Evolutionary conservation across 371 early-diverging fungal species (phyloP).

Genomic region (Mucor sp.): DNA sequence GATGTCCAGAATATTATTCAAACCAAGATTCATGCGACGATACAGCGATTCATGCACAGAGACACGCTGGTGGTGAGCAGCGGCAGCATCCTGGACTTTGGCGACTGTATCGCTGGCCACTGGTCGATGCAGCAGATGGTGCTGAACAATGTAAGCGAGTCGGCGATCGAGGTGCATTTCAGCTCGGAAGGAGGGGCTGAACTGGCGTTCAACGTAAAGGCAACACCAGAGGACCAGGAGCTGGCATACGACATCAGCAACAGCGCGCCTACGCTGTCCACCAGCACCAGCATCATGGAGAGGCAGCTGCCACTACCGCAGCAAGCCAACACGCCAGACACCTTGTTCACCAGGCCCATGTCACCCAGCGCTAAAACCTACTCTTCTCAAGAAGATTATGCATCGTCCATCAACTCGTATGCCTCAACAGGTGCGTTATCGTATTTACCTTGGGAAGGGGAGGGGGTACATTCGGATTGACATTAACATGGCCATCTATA

Average conservation of each 20-base stretch:
- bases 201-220: slow-evolving; percentile 47
- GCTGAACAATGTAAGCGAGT: slow-evolving; percentile 79
- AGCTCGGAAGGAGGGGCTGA: slow-evolving; percentile 64
- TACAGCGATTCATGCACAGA: slow-evolving; percentile 66
- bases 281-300: slow-evolving; percentile 25
- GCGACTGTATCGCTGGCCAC: slow-evolving; percentile 80
- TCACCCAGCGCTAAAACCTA: not conserved
- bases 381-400: slow-evolving; percentile 1
- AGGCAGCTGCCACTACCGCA: slow-evolving; percentile 51
- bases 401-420: slow-evolving; percentile 1
- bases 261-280: not conserved
- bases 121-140: slow-evolving; percentile 71
- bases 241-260: not conserved
- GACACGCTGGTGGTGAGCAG: slow-evolving; percentile 69
- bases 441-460: not conserved
- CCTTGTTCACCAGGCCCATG: slow-evolving; percentile 47
- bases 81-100: slow-evolving; percentile 82
- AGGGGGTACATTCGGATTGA: not conserved
- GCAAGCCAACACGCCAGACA: slow-evolving; percentile 55
- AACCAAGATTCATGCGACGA: slow-evolving; percentile 73
- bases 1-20: slow-evolving; percentile 75
- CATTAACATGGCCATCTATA: not conserved
- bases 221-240: slow-evolving; percentile 1
- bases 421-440: slow-evolving; percentile 6
- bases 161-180: slow-evolving; percentile 74